Evolutionary conservation across 805 yeast genomes (phyloP), one percentile per base, ranked within the genome.

Genomic region (Wickerhamomyces xylosicus): DNA sequence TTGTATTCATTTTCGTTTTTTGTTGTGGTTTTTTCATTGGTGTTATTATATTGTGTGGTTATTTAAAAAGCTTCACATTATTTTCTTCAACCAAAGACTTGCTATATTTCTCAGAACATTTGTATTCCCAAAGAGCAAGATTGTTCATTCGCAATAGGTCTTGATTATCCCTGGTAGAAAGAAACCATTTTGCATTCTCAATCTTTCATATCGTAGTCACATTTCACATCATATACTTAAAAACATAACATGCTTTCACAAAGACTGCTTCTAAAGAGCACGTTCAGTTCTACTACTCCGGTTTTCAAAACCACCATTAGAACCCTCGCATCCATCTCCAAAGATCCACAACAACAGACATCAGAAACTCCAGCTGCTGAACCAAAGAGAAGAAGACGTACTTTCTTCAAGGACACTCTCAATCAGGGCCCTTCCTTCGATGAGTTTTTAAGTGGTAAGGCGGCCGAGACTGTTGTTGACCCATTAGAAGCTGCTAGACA

Each of bases 351-450:
- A 25, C 9, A 25, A 25, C 29, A 10, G 29, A 25, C 14, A 4
- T n/a, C 29, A 25, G 5, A 4, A 25, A n/a, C 9, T 13, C n/a
- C 16, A 17, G 17, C 14, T 13, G 14, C 29, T 25, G 29, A 11
- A 7, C 29, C 29, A 25, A 25, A 25, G 29, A 25, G 13, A 25
- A 25, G 29, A 25, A 59, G 71, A 43, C 60, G 65, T 18, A 80
- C 90, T 1, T 62, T 64, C 10, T 82, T 87, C 56, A 66, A 83
- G 3, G 89, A 85, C 50, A 63, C 70, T 39, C 63, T 89, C 41
- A 83, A 78, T 50, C 69, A 72, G 42, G 98, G 98, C 1, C 98
- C 98, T 1, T 77, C 90, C 0, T 92, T 92, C 56, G 96, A 82
- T 39, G 98, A 92, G 59, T 92, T 92, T 52, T 63, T 92, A 18